Percentiles rank a stretch among this genome's conserved stretches.
Conservation (phyloP, 2,329 filamentous ascomycete species). For the Aureobasidium sp. region DNA sequence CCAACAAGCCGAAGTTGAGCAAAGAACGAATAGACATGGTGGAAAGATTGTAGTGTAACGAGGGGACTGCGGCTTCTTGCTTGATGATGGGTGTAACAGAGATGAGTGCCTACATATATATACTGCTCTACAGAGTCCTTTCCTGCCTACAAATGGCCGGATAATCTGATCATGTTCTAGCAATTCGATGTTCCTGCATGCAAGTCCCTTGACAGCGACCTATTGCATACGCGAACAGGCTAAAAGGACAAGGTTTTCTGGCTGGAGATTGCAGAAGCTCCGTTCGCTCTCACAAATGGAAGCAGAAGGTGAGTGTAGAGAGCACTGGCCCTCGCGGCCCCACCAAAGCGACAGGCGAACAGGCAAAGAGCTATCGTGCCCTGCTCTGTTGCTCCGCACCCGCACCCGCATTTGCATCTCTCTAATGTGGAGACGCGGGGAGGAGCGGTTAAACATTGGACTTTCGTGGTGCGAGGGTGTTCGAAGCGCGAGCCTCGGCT, state of each 20-base stretch:
- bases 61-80: slow-evolving; percentile 9
- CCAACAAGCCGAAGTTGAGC: slow-evolving; percentile 12
- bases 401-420: neutral
- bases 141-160: neutral
- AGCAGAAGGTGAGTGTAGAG: neutral
- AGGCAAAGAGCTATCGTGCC: neutral
- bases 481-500: neutral
- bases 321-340: slow-evolving; percentile 11
- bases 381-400: neutral
- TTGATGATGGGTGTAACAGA: slow-evolving; percentile 4
- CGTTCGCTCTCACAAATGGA: neutral
- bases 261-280: neutral
- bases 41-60: neutral
- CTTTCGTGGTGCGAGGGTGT: neutral
- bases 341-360: neutral
- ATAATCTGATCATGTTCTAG: slow-evolving; percentile 7
- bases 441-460: slow-evolving; percentile 1
- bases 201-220: neutral
- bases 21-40: slow-evolving; percentile 15
- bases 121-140: neutral
- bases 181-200: neutral
- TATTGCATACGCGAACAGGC: slow-evolving; percentile 1
- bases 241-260: slow-evolving; percentile 1
- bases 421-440: slow-evolving; percentile 3
- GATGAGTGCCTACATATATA: slow-evolving; percentile 1